Evolutionary conservation across 2,329 filamentous ascomycete genomes (phyloP).

Genomic region (Ascochyta pisi): DNA sequence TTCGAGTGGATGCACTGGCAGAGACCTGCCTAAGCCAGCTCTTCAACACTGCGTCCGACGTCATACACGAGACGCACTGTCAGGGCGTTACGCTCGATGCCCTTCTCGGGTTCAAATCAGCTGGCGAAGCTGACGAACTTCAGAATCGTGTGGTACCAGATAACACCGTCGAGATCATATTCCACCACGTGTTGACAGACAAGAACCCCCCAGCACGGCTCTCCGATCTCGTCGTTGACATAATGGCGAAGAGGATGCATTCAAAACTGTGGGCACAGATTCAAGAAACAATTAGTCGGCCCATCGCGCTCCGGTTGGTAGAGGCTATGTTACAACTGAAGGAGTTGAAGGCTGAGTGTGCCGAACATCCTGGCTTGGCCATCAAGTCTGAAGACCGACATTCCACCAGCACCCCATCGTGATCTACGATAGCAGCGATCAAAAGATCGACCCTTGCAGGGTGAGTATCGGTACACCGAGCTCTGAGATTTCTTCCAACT

Average conservation of each 20-base stretch:
- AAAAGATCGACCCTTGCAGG: not conserved
- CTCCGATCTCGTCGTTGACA: constrained; percentile 19
- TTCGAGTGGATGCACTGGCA: constrained; percentile 24
- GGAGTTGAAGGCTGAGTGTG: constrained; percentile 10
- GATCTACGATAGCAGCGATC: not conserved
- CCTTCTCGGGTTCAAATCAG: not conserved
- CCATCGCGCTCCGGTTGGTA: constrained; percentile 10
- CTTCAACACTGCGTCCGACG: not conserved
- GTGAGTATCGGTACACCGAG: not conserved
- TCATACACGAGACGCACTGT: constrained; percentile 3
- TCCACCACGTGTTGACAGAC: constrained; percentile 27
- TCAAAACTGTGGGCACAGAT: constrained; percentile 16
- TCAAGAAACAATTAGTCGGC: not conserved
- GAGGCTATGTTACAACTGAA: constrained; percentile 11
- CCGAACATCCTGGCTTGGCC: not conserved
- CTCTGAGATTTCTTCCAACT: too few species aligned
- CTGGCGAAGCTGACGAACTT: too few species aligned
- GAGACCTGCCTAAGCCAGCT: constrained; percentile 24
- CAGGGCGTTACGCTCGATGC: too few species aligned
- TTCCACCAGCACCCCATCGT: too few species aligned
- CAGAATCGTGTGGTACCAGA: not conserved
- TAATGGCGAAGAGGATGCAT: constrained; percentile 22
- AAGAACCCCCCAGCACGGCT: constrained; percentile 20
- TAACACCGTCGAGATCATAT: constrained; percentile 20
- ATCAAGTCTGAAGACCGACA: constrained; percentile 11